Conservation (phyloP, 768 basidiomycete species). For the Lactarius tabidus region DNA sequence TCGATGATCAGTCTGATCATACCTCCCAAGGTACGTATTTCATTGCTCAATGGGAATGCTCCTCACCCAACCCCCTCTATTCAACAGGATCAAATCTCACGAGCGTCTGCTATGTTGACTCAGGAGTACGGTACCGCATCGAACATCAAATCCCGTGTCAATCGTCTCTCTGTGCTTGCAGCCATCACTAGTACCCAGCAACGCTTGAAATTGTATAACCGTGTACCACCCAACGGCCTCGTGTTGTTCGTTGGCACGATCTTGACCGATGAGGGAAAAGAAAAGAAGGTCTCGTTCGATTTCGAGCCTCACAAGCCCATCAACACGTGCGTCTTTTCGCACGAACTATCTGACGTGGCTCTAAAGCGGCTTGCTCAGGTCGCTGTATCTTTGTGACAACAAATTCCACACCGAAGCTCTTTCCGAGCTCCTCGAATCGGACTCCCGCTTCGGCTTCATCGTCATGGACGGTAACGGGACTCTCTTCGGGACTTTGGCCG, state of each 20-base stretch:
- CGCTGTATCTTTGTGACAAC: constrained; percentile 98
- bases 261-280: constrained; percentile 97
- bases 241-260: constrained; percentile 98
- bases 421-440: constrained; percentile 93
- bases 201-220: constrained; percentile 92
- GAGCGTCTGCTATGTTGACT: constrained; percentile 92
- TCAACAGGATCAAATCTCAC: constrained; percentile 87
- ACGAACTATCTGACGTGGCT: background rate
- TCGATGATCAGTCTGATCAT: constrained; percentile 99
- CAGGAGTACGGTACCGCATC: constrained; percentile 99
- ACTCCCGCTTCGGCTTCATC: constrained; percentile 98
- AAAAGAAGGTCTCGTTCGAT: constrained; percentile 98
- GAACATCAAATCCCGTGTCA: constrained; percentile 99
- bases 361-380: constrained; percentile 44
- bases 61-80: constrained; percentile 11
- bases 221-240: constrained; percentile 94
- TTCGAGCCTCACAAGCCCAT: constrained; percentile 99
- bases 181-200: constrained; percentile 99
- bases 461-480: constrained; percentile 99
- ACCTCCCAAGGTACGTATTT: constrained; percentile 71
- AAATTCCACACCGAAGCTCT: constrained; percentile 99
- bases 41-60: background rate
- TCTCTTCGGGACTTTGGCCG: constrained; percentile 91
- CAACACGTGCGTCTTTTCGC: constrained; percentile 70
- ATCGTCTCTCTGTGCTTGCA: constrained; percentile 93